A percentile compares a stretch with the other conserved stretches of the same genome.
Evolutionary conservation across 495 filamentous ascomycete genomes (phyloP).

Genomic region (Thermothielavioides terrestris): DNA sequence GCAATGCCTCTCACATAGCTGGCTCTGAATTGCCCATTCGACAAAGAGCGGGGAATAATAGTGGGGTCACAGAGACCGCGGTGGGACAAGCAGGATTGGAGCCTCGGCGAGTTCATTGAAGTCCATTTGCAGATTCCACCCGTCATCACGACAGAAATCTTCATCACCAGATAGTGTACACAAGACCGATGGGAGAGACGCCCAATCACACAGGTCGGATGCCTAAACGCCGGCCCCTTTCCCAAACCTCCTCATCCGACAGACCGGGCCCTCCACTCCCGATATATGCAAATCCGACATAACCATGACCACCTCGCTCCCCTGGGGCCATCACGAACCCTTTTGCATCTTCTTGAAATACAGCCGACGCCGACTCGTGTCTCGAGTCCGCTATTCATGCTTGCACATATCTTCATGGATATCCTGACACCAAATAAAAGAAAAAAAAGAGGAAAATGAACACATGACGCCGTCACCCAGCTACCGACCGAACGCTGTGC

Average conservation of each 20-base stretch:
- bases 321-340: neutral
- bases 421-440: neutral
- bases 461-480: neutral
- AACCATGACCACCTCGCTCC: neutral
- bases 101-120: no score
- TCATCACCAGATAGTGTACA: neutral
- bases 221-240: neutral
- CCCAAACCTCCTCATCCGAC: neutral
- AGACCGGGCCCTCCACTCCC: slow-evolving; percentile 1
- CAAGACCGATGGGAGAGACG: neutral
- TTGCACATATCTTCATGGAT: neutral
- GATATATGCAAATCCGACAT: slow-evolving; percentile 5
- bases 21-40: neutral
- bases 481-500: slow-evolving; percentile 10
- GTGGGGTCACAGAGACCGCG: no score
- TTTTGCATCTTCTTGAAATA: neutral
- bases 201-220: neutral
- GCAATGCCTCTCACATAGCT: no score
- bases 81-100: no score
- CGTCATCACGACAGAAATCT: no score
- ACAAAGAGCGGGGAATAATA: no score
- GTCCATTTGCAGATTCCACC: no score
- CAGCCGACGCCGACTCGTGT: neutral
- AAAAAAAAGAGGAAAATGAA: neutral
- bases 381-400: neutral